Conservation (phyloP, 495 filamentous ascomycete genomes). For the Penicillium lividum region DNA sequence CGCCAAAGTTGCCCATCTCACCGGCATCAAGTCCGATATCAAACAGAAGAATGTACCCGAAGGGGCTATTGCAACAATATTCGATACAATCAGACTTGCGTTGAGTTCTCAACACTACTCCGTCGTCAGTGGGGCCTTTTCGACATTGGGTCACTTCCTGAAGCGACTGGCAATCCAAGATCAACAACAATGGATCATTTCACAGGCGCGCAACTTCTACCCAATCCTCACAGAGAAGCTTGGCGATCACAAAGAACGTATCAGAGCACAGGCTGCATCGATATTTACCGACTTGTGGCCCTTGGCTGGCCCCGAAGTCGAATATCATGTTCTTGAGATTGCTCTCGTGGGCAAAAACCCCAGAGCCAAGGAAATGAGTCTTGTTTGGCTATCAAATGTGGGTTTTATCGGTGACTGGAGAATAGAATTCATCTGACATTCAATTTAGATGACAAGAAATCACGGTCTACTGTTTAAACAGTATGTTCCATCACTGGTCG, state of each 20-base stretch:
- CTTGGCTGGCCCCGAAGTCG: constrained; percentile 66
- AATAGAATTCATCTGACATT: constrained; percentile 3
- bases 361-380: constrained; percentile 75
- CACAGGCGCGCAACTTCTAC: constrained; percentile 63
- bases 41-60: constrained; percentile 86
- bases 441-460: constrained; percentile 69
- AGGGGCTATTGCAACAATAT: constrained; percentile 65
- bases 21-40: constrained; percentile 76
- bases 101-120: constrained; percentile 69
- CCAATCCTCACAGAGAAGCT: constrained; percentile 80
- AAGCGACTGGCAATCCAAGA: constrained; percentile 84
- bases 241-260: constrained; percentile 83
- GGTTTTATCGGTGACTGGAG: constrained; percentile 33
- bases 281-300: constrained; percentile 72
- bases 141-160: constrained; percentile 78
- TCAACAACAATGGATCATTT: constrained; percentile 63
- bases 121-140: constrained; percentile 75
- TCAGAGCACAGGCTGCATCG: constrained; percentile 67
- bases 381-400: constrained; percentile 76
- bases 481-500: constrained; percentile 81
- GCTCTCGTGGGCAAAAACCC: constrained; percentile 79
- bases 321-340: constrained; percentile 73
- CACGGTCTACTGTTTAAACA: constrained; percentile 74
- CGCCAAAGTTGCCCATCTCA: constrained; percentile 68
- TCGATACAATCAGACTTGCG: constrained; percentile 69